Percentiles rank a stretch among this genome's conserved stretches.
Evolutionary conservation across 1,284 basidiomycete species (phyloP).

Genomic region (Schizopora paradoxa): DNA sequence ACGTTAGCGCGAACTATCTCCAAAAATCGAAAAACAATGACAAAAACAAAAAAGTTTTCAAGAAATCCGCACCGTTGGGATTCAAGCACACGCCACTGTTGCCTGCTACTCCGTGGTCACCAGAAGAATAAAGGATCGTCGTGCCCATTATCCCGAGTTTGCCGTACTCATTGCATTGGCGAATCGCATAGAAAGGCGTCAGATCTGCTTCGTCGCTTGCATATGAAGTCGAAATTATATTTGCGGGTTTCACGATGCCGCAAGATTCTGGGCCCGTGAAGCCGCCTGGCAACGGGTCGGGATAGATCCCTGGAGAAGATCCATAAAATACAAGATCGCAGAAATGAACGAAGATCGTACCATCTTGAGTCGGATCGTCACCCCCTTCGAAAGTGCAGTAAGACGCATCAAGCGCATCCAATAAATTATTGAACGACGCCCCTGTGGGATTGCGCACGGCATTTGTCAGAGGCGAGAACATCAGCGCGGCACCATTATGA

Average conservation of each 20-base stretch:
- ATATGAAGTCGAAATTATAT: constrained; percentile 54
- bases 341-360: constrained; percentile 3
- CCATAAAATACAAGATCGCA: too few relatives aligned
- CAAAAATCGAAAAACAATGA: too few relatives aligned
- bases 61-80: constrained; percentile 29
- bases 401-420: constrained; percentile 41
- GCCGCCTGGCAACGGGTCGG: constrained; percentile 19
- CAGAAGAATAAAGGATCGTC: constrained; percentile 38
- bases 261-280: constrained; percentile 39
- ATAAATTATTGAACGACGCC: constrained; percentile 39
- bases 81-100: constrained; percentile 37
- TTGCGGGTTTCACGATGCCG: constrained; percentile 43
- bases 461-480: constrained; percentile 6
- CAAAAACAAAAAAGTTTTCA: background rate
- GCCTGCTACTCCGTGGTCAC: constrained; percentile 47
- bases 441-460: constrained; percentile 15
- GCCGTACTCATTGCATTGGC: constrained; percentile 54
- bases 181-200: constrained; percentile 38
- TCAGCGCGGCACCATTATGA: constrained; percentile 7
- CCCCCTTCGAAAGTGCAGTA: constrained; percentile 40
- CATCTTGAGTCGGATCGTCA: constrained; percentile 38
- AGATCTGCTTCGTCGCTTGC: constrained; percentile 42
- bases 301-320: constrained; percentile 21
- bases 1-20: too few relatives aligned
- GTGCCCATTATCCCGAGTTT: constrained; percentile 42